A percentile compares a stretch with the other conserved stretches of the same genome.
Conservation (phyloP, 1,284 basidiomycete species). For the Trichosporon ovoides region DNA sequence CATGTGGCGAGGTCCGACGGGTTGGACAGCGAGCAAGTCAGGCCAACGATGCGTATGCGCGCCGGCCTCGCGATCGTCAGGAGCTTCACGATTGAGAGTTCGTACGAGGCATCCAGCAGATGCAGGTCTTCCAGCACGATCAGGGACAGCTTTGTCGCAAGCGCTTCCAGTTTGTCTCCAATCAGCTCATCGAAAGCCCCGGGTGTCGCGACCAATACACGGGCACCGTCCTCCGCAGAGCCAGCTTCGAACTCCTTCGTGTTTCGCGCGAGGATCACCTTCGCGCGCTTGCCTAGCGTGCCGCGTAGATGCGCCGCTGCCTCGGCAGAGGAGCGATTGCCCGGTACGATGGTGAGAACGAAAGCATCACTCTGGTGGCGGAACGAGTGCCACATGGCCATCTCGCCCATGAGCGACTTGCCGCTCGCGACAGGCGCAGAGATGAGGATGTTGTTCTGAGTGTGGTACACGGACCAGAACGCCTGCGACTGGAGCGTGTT, state of each 20-base stretch:
- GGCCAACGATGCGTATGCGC: conserved; percentile 69
- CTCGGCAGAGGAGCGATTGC: conserved; percentile 42
- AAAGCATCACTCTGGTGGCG: conserved; percentile 32
- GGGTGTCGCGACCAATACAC: conserved; percentile 47
- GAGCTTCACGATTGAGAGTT: conserved; percentile 69
- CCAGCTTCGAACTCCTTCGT: conserved; percentile 14
- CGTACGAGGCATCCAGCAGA: conserved; percentile 73
- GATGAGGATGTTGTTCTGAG: conserved; percentile 66
- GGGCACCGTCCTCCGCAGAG: conserved; percentile 12
- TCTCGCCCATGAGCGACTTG: conserved; percentile 69
- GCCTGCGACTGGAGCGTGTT: conserved; percentile 87
- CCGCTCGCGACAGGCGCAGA: conserved; percentile 77
- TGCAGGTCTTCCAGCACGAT: conserved; percentile 84
- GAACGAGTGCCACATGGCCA: conserved; percentile 60
- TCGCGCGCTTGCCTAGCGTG: conserved; percentile 28
- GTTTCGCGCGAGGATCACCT: conserved; percentile 23
- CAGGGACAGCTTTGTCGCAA: conserved; percentile 55
- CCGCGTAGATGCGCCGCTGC: conserved; percentile 38
- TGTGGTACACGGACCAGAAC: conserved; percentile 76
- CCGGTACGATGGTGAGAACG: conserved; percentile 43
- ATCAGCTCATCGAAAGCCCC: conserved; percentile 35
- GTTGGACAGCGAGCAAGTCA: conserved; percentile 74
- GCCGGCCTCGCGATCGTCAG: conserved; percentile 57
- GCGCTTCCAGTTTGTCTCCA: conserved; percentile 4
- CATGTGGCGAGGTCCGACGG: conserved; percentile 73